Base-by-base conservation (phyloP, 495 filamentous ascomycete genomes). In the Penicillium odoratum region DNA sequence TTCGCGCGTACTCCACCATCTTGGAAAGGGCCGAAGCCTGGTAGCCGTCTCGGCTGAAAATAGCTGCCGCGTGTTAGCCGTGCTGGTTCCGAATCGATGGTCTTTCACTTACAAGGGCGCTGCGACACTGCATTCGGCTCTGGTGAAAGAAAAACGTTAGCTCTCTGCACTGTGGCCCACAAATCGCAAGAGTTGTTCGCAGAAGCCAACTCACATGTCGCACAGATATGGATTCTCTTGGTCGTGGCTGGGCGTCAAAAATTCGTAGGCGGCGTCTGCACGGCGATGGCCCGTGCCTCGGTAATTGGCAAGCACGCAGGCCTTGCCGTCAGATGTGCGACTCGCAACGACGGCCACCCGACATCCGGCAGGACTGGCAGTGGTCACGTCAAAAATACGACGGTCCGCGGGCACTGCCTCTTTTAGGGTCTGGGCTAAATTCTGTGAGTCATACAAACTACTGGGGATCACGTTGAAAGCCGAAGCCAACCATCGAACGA, bases 1-100 rank as follows among this genome's bases (percentile, higher is more conserved):
- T 77, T 77, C n/a, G 69, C 59, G 2, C 60, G 55, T 18, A 69
- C 62, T 0, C 72, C 73, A 9, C 61, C 69, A 56, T 76, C 74
- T 59, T 77, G 70, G 26, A 77, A 68, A 0, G 65, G 64, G 8
- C 69, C 69, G 33, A 75, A 51, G 1, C 67, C 66, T 9, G 57
- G 48, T 4, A 77, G 61, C 26, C 45, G n/a, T 47, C 70, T 69
- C 4, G 69, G 61, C 16, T 47, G 44, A 51, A 74, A 75, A 51
- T 59, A 74, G 51, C 70, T 69, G 4, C 49, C 1, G 16, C 8
- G 21, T 46, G 38, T 51, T 28, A 18, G 21, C 21, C n/a, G 29
- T 28, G 7, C n/a, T 34, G 18, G 36, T 13, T n/a, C 38, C n/a
- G 30, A 29, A 21, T 18, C 30, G 28, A 31, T 33, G 31, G 18